Percentiles rank a stretch among this genome's conserved stretches.
Evolutionary conservation across 805 yeast genomes (phyloP).

Genomic region (Candida bentonensis): DNA sequence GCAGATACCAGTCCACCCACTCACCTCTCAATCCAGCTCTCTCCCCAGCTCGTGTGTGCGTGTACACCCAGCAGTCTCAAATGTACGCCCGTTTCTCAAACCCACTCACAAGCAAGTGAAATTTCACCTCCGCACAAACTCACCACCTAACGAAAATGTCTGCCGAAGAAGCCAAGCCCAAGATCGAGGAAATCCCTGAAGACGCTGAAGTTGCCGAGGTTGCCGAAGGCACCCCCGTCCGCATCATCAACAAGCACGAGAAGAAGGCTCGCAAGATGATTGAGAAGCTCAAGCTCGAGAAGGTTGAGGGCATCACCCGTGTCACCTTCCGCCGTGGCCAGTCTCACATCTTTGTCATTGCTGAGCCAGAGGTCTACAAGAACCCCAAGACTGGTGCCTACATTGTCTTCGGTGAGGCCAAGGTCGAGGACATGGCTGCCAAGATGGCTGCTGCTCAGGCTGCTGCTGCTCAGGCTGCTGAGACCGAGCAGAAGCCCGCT

Average conservation of each 20-base stretch:
- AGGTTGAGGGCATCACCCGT: conserved; percentile 82
- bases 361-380: conserved; percentile 88
- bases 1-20: too few species aligned
- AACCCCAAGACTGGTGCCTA: conserved; percentile 82
- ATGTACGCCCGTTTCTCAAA: not conserved
- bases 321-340: conserved; percentile 92
- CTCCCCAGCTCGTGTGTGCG: too few species aligned
- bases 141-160: not conserved
- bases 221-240: conserved; percentile 74
- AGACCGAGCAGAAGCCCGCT: conserved; percentile 21
- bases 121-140: not conserved
- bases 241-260: conserved; percentile 78
- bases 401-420: conserved; percentile 96
- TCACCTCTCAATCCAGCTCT: too few species aligned
- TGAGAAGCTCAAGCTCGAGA: conserved; percentile 78
- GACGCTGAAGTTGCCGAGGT: conserved; percentile 26
- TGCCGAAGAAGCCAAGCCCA: not conserved
- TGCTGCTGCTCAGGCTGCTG: conserved; percentile 31
- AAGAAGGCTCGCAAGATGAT: conserved; percentile 89
- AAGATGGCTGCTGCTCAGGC: conserved; percentile 38
- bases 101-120: not conserved
- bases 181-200: conserved; percentile 6
- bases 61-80: not conserved
- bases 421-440: conserved; percentile 84
- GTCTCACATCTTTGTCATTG: conserved; percentile 82